Conservation (phyloP, 2,329 filamentous ascomycete genomes). For the Xylariaceae sp. region DNA sequence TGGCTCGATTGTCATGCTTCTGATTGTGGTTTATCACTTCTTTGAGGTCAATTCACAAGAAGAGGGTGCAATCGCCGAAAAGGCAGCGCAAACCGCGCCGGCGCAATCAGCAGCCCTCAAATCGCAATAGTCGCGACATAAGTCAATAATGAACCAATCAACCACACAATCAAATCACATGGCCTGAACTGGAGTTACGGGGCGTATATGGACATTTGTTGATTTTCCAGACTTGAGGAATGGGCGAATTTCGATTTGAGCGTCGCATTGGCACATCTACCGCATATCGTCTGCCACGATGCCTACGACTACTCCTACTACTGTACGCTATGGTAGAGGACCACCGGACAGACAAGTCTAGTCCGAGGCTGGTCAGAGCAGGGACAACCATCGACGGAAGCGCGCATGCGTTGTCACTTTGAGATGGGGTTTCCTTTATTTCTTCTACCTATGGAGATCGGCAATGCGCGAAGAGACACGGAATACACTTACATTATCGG, state of each 20-base stretch:
- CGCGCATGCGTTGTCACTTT: background rate
- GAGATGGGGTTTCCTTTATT: background rate
- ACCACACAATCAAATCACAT: background rate
- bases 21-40: conserved; percentile 94
- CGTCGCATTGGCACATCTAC: background rate
- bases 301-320: background rate
- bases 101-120: conserved; percentile 27
- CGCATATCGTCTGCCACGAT: background rate
- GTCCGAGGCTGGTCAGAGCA: background rate
- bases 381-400: background rate
- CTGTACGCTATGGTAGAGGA: background rate
- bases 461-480: background rate
- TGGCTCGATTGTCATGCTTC: conserved; percentile 79
- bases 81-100: conserved; percentile 28
- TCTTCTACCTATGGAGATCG: background rate
- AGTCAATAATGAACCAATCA: background rate
- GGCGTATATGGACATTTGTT: conserved; percentile 9
- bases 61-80: conserved; percentile 24
- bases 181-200: conserved; percentile 6
- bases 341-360: background rate
- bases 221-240: conserved; percentile 1
- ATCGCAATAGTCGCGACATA: conserved; percentile 21
- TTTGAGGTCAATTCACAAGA: conserved; percentile 80
- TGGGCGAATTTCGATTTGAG: background rate
- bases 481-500: background rate